phyloP scores from a whole-genome alignment of 495 filamentous ascomycete species.

The Podospora tetraspora region DNA sequence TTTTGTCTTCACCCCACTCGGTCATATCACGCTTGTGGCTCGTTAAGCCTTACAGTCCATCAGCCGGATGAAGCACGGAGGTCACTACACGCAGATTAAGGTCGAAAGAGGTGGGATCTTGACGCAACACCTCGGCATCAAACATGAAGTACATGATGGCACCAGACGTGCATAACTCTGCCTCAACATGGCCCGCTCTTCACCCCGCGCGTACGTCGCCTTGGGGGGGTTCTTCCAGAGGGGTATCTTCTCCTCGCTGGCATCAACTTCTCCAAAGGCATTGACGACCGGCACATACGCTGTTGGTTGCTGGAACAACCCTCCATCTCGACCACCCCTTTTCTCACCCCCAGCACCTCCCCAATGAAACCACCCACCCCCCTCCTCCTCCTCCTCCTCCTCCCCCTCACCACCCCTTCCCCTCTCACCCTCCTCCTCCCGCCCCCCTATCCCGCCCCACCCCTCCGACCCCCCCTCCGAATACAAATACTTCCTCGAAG shows the following conservation, averaged over 20 bases:
- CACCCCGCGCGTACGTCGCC: no score
- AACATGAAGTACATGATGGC: no score
- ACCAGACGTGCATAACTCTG: no score
- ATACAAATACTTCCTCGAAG: conserved; percentile 50
- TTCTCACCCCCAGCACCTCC: not conserved
- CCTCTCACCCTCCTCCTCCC: not conserved
- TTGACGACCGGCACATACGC: not conserved
- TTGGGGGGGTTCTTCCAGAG: no score
- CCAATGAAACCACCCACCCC: not conserved
- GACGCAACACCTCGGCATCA: not conserved
- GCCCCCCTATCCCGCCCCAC: not conserved
- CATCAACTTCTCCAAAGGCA: not conserved
- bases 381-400: not conserved
- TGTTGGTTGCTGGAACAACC: no score
- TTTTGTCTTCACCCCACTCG: no score
- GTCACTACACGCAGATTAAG: no score
- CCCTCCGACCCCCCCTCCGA: conserved; percentile 12
- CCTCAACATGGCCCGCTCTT: no score
- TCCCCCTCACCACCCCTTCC: not conserved
- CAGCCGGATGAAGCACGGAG: no score
- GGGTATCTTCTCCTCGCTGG: not conserved
- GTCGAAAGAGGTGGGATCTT: not conserved
- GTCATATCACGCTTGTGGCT: no score
- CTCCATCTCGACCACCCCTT: not conserved
- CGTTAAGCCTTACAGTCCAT: no score